A percentile compares a stretch with the other conserved stretches of the same genome.
phyloP scores from a whole-genome alignment of 371 early-diverging fungal species.

The Mucor lusitanicus region DNA sequence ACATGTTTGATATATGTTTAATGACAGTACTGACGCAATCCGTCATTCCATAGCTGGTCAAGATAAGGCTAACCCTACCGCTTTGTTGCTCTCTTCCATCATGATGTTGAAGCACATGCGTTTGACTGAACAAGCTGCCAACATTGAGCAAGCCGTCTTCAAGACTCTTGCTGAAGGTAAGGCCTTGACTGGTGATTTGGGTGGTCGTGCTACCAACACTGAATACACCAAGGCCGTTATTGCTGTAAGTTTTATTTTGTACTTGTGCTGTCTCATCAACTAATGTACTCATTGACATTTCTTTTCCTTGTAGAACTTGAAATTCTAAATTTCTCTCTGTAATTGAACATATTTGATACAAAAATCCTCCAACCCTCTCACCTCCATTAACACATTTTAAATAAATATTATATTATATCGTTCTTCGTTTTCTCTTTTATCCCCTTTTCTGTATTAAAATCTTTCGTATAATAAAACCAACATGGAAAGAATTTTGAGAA shows the following conservation, averaged over 20 bases:
- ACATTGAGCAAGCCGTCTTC: slow-evolving; percentile 89
- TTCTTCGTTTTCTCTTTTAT: neutral
- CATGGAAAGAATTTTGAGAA: neutral
- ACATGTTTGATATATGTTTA: neutral
- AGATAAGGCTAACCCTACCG: slow-evolving; percentile 92
- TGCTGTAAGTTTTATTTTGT: neutral
- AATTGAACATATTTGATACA: neutral
- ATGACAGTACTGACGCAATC: neutral
- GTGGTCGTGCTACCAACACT: slow-evolving; percentile 90
- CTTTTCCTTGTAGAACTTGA: slow-evolving; percentile 1
- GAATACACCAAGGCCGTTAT: slow-evolving; percentile 93
- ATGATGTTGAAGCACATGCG: slow-evolving; percentile 99
- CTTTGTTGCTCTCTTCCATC: slow-evolving; percentile 61
- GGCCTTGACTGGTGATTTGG: slow-evolving; percentile 91
- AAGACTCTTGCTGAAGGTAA: slow-evolving; percentile 94
- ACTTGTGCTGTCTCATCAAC: neutral
- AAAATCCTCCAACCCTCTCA: neutral
- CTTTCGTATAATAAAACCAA: neutral
- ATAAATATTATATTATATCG: neutral
- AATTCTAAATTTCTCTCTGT: slow-evolving; percentile 1
- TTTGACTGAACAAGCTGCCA: slow-evolving; percentile 74
- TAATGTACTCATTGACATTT: neutral
- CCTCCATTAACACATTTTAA: neutral
- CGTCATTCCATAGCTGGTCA: slow-evolving; percentile 20
- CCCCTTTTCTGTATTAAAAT: neutral